These are phyloP conservation scores for Verticillium klebahnii DNA, from an alignment of 2,329 filamentous ascomycete species.

Conservation along the genomic window DNA sequence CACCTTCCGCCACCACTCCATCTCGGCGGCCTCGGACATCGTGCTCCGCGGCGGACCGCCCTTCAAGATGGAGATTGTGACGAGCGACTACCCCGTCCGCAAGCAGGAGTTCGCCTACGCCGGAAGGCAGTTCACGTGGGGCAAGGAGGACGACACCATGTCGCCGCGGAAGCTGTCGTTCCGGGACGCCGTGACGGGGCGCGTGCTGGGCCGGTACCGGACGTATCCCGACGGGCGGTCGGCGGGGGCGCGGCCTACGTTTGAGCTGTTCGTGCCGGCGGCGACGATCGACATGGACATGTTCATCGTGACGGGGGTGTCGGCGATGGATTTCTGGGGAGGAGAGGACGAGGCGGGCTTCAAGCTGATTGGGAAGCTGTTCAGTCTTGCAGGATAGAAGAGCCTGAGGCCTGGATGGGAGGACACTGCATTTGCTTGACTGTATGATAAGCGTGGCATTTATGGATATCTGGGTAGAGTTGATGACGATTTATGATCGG, in stretches of 20 bases:
- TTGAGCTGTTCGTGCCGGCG: slow-evolving; percentile 8
- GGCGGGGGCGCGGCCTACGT: slow-evolving; percentile 2
- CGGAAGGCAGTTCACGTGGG: slow-evolving; percentile 4
- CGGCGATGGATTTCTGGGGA: slow-evolving; percentile 2
- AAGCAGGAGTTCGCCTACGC: slow-evolving; percentile 5
- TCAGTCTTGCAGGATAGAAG: not conserved
- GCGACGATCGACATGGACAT: slow-evolving; percentile 10
- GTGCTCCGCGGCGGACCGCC: slow-evolving; percentile 4
- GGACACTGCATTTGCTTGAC: not conserved
- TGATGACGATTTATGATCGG: too few species aligned
- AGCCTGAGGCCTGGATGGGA: not conserved
- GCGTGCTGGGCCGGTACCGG: slow-evolving; percentile 3
- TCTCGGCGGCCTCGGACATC: slow-evolving; percentile 7
- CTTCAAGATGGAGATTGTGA: slow-evolving; percentile 6
- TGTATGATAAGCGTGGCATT: too few species aligned
- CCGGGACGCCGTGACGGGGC: slow-evolving; percentile 2
- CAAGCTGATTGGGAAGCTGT: not conserved
- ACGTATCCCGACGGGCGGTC: slow-evolving; percentile 4
- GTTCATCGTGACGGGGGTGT: slow-evolving; percentile 6
- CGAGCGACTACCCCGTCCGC: not conserved
- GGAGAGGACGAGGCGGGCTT: slow-evolving; percentile 5
- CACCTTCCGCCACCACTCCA: slow-evolving; percentile 1
- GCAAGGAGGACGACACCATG: not conserved
- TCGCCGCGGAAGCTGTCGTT: slow-evolving; percentile 3
- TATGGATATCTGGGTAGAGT: too few species aligned